A percentile compares a stretch with the other conserved stretches of the same genome.
Evolutionary conservation across 345 rosid genomes (phyloP).

Genomic region (Acer negundo): DNA sequence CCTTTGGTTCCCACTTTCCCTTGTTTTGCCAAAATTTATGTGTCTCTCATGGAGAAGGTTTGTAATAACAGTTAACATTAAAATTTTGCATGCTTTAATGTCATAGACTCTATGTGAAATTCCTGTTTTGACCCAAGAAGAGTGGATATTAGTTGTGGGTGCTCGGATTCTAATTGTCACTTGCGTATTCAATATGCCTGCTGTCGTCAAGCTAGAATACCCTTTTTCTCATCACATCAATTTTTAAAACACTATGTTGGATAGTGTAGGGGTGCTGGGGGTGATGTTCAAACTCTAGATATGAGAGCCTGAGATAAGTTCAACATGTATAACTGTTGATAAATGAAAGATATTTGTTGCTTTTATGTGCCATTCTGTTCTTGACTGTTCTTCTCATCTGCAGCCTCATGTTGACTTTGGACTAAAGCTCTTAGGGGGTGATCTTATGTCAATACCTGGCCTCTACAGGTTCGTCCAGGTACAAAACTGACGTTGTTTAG

Average conservation of each 20-base stretch:
- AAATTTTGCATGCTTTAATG: neutral
- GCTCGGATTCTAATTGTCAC: neutral
- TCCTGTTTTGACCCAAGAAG: neutral
- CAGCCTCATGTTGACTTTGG: constrained; percentile 99
- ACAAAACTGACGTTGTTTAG: neutral
- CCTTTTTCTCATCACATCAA: neutral
- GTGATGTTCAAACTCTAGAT: neutral
- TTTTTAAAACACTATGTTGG: neutral
- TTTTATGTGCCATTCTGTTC: neutral
- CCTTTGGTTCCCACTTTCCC: constrained; percentile 96
- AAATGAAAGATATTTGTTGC: too few species aligned
- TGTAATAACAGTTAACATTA: constrained; percentile 17
- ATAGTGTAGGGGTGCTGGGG: neutral
- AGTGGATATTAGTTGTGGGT: neutral
- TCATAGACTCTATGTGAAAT: neutral
- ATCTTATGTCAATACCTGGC: constrained; percentile 98
- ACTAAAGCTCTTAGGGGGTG: constrained; percentile 87
- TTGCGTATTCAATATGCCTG: neutral
- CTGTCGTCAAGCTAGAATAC: neutral
- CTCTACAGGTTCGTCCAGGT: constrained; percentile 95
- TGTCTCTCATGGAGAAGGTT: constrained; percentile 98
- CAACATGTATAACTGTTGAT: too few species aligned
- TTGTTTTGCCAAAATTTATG: constrained; percentile 83
- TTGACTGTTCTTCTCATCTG: constrained; percentile 26
- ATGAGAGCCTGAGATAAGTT: too few species aligned